Evolutionary conservation across 2,329 filamentous ascomycete genomes (phyloP).

Genomic region (Colletotrichum sp.): DNA sequence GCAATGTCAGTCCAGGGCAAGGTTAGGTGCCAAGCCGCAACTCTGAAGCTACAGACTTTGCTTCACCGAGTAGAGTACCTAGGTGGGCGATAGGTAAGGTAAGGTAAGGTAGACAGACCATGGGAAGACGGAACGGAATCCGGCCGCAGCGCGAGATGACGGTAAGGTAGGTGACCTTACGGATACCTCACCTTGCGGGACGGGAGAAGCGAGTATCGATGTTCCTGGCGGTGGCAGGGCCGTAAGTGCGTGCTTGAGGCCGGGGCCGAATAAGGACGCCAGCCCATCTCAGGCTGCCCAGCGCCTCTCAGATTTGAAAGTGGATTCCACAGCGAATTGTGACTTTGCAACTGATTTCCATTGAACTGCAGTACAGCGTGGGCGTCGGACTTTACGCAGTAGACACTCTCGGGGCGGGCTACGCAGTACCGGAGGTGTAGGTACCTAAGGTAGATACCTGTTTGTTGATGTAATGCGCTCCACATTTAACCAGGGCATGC

Average conservation of each 20-base stretch:
- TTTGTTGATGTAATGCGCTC: slow-evolving; percentile 6
- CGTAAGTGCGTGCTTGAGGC: background rate
- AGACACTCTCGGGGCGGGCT: background rate
- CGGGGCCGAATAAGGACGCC: background rate
- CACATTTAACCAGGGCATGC: background rate
- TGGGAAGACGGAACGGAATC: background rate
- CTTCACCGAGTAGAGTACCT: background rate
- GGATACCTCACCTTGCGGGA: background rate
- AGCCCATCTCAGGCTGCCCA: background rate
- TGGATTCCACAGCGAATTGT: background rate
- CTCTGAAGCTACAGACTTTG: background rate
- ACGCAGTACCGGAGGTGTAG: background rate
- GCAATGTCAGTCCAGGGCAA: background rate
- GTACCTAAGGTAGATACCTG: background rate
- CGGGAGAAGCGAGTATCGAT: background rate
- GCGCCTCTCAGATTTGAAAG: background rate
- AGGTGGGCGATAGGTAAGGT: background rate
- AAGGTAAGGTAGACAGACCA: background rate
- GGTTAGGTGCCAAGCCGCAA: background rate
- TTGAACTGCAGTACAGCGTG: background rate
- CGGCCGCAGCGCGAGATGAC: background rate
- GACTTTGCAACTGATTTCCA: background rate
- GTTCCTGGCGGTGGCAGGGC: background rate
- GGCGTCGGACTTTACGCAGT: background rate
- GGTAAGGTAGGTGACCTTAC: background rate